Percentiles rank a stretch among this genome's conserved stretches.
These are phyloP conservation scores for Candida glucosophila DNA, from an alignment of 1,139 yeast species.

Conservation along the genomic window DNA sequence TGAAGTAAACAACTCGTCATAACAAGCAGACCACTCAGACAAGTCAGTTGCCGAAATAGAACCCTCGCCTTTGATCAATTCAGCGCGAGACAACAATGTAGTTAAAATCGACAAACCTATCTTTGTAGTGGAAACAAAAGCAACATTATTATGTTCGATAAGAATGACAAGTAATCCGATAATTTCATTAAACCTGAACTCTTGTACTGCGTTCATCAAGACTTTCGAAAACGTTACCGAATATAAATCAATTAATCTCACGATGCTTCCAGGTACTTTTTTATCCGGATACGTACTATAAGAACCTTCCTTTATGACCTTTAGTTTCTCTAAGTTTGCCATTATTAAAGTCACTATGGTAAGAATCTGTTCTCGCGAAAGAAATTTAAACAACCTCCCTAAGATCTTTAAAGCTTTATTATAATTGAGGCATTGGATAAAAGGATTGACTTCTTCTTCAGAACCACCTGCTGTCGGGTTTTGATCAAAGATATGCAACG, in stretches of 20 bases:
- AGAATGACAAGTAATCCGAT: slow-evolving; percentile 72
- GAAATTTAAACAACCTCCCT: slow-evolving; percentile 81
- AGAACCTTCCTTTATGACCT: slow-evolving; percentile 71
- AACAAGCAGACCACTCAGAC: slow-evolving; percentile 73
- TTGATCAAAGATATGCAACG: slow-evolving; percentile 58
- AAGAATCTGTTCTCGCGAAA: slow-evolving; percentile 68
- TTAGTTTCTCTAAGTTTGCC: slow-evolving; percentile 73
- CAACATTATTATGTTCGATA: slow-evolving; percentile 63
- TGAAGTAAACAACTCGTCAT: slow-evolving; percentile 72
- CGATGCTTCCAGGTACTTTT: slow-evolving; percentile 45
- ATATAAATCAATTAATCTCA: slow-evolving; percentile 70
- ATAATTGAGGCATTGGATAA: slow-evolving; percentile 74
- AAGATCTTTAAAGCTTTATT: slow-evolving; percentile 86
- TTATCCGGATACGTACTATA: slow-evolving; percentile 54
- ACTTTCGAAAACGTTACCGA: slow-evolving; percentile 79
- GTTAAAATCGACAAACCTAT: slow-evolving; percentile 84
- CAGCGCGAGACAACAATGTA: slow-evolving; percentile 85
- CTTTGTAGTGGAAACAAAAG: slow-evolving; percentile 72
- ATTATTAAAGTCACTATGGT: slow-evolving; percentile 74
- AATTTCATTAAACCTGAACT: slow-evolving; percentile 73
- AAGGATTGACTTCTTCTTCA: slow-evolving; percentile 56
- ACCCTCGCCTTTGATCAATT: slow-evolving; percentile 81
- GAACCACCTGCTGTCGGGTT: slow-evolving; percentile 36
- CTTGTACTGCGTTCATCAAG: slow-evolving; percentile 77
- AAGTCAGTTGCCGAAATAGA: slow-evolving; percentile 49